Evolutionary conservation across 2,329 filamentous ascomycete species (phyloP), one percentile per base, ranked within the genome.

Genomic region (Xylariaceae sp.): DNA sequence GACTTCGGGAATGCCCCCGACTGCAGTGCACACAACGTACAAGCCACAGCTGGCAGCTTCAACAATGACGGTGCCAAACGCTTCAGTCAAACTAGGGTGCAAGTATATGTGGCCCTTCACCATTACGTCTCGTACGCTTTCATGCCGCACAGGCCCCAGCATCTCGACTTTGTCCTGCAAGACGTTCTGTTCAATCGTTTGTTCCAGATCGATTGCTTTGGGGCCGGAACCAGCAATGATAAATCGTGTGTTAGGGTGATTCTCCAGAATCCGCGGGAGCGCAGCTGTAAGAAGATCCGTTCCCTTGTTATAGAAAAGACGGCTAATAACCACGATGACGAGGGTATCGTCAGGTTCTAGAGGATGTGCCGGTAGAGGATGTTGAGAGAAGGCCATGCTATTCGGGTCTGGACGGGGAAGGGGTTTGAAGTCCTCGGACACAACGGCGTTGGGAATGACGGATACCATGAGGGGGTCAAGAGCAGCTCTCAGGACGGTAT

Each of bases 261-360:
- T 85, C 48, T 91, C 89, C 23, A 98, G 83, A 50, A 99, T 96
- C 46, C 93, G 88, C 0, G 95, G 95, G 51, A 99, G 96, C 3
- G 92, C 91, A 10, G 93, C 95, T 20, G 96, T 96, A n/a, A 99
- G 83, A 0, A 99, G 84, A 72, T 99, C 96, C 1, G 91, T 98
- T 57, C 95, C 95, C 73, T 99, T 99, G 76, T 99, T 99, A 75
- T 98, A 98, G 75, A 98, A 99, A 1, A 99, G 85, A 19, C 95
- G 91, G 7, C 93, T 97, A 60, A 99, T 96, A 19, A 99, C 93
- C 1, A 99, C 91, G 56, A 99, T 97, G 7, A 92, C 97, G 67
- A 99, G 93, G 10, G 87, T 89, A 66, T 97, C 93, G 62, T 91
- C 82, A 0, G 92, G 90, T 0, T 90, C 89, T 2, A 96, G 82